These are phyloP conservation scores for Entomortierella parvispora DNA, from an alignment of 192 early-diverging fungal genomes.

Conservation along the genomic window DNA sequence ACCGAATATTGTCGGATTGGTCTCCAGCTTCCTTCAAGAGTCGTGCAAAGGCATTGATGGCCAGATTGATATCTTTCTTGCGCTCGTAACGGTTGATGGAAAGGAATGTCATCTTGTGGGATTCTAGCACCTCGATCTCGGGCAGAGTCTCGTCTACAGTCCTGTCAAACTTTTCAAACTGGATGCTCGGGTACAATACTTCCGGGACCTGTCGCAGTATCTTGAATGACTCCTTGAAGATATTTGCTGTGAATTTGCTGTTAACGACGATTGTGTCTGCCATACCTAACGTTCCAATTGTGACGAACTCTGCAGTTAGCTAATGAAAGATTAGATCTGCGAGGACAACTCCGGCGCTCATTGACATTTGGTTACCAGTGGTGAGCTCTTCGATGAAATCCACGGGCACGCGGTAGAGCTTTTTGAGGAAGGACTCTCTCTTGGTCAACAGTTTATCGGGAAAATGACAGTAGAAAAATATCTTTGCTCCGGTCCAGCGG, in stretches of 20 bases:
- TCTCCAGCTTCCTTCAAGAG: conserved; percentile 29
- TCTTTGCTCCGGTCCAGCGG: conserved; percentile 68
- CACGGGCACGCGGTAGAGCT: conserved; percentile 82
- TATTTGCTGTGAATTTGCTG: conserved; percentile 83
- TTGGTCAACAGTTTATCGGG: conserved; percentile 87
- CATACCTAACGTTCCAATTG: conserved; percentile 64
- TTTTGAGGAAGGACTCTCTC: conserved; percentile 68
- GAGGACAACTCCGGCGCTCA: no score
- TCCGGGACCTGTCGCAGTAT: conserved; percentile 67
- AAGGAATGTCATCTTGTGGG: conserved; percentile 59
- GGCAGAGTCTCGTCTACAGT: conserved; percentile 64
- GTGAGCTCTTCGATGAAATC: conserved; percentile 88
- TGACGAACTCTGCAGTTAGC: not conserved
- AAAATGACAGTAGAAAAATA: conserved; percentile 97
- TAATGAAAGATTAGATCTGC: no score
- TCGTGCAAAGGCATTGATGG: conserved; percentile 76
- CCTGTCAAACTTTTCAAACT: conserved; percentile 75
- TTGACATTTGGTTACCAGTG: no score
- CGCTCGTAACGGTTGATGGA: conserved; percentile 98
- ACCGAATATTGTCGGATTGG: conserved; percentile 53
- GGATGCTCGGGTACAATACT: conserved; percentile 88
- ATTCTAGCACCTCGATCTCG: conserved; percentile 60
- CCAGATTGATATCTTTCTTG: conserved; percentile 89
- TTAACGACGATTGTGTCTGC: conserved; percentile 95
- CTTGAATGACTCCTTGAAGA: conserved; percentile 80